Conservation (phyloP, 2,329 filamentous ascomycete genomes). For the Aspergillus alliaceus region DNA sequence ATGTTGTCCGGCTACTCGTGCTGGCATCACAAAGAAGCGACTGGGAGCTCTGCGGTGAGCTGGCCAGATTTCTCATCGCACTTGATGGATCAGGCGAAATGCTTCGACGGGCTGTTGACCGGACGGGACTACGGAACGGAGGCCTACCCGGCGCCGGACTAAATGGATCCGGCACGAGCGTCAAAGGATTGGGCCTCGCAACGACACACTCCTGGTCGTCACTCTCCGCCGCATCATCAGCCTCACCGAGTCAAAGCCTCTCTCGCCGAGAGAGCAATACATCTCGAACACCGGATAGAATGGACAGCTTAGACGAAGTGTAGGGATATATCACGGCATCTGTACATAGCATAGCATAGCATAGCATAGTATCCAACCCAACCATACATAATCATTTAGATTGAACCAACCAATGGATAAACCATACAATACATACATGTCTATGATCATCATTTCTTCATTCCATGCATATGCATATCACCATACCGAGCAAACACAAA, state of each 20-base stretch:
- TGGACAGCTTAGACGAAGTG: not conserved
- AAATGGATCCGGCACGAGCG: slow-evolving; percentile 26
- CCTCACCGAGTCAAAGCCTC: slow-evolving; percentile 19
- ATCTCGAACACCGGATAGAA: not conserved
- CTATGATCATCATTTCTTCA: not conserved
- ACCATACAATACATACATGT: not conserved
- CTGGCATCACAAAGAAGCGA: slow-evolving; percentile 81
- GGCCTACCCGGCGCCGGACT: slow-evolving; percentile 14
- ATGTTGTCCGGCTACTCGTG: slow-evolving; percentile 74
- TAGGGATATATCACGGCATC: slow-evolving; percentile 7
- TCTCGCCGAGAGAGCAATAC: slow-evolving; percentile 6
- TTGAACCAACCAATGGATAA: not conserved
- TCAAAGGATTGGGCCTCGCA: slow-evolving; percentile 37
- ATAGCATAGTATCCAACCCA: not conserved
- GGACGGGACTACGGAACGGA: slow-evolving; percentile 36
- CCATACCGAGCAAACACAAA: not conserved
- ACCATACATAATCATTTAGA: not conserved
- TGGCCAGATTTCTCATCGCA: slow-evolving; percentile 91
- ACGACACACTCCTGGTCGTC: slow-evolving; percentile 34
- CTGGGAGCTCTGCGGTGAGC: slow-evolving; percentile 93
- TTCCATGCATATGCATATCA: slow-evolving; percentile 1
- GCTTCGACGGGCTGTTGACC: slow-evolving; percentile 51
- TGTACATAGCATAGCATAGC: not conserved
- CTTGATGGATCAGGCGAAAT: slow-evolving; percentile 85
- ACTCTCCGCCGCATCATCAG: slow-evolving; percentile 29